Evolutionary conservation across 192 early-diverging fungal genomes (phyloP), one percentile per base, ranked within the genome.

Genomic region (Rhizophagus clarus): DNA sequence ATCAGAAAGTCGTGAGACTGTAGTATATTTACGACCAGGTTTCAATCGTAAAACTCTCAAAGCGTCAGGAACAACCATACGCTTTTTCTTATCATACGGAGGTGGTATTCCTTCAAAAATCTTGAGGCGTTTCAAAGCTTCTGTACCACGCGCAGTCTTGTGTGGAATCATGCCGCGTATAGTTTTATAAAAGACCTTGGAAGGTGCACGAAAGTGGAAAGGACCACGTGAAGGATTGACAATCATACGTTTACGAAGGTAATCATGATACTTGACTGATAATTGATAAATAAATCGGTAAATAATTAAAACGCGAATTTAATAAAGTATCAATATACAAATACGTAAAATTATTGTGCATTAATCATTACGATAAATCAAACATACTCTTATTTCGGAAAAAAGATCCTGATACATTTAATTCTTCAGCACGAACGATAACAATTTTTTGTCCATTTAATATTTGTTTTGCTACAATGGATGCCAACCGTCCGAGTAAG

Each of bases 111-210:
- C 98, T 89, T 99, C 98, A 79, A 99, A 99, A 87, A 98, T 94
- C 95, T 98, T 98, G 87, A 99, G 88, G 87, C 97, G 94, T 83
- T 96, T 95, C 77, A 99, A 90, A 83, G 98, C 97, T 64, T 95
- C 95, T 81, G 95, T 94, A 90, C 98, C 98, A 84, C 98, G 97
- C 70, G 97, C 87, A 81, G 97, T 97, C 94, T 98, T 99, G 95
- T 99, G 98, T 77, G 98, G 97, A 85, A 98, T 86, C 98, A 99
- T 99, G 83, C 98, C 98, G 76, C 98, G 96, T 86, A 99, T 90
- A 69, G 93, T 91, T 83, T 96, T 94, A 92, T 96, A 97, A 88
- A 99, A 96, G 91, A 97, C 95, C 83, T 95, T 92, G 72, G 95
- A 97, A 71, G 98, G 98, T 78, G 97, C 96, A 79, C 97, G 97